Percentiles rank a stretch among this genome's conserved stretches.
phyloP scores from a whole-genome alignment of 2,329 filamentous ascomycete species.

The Stylonectria norvegica region DNA sequence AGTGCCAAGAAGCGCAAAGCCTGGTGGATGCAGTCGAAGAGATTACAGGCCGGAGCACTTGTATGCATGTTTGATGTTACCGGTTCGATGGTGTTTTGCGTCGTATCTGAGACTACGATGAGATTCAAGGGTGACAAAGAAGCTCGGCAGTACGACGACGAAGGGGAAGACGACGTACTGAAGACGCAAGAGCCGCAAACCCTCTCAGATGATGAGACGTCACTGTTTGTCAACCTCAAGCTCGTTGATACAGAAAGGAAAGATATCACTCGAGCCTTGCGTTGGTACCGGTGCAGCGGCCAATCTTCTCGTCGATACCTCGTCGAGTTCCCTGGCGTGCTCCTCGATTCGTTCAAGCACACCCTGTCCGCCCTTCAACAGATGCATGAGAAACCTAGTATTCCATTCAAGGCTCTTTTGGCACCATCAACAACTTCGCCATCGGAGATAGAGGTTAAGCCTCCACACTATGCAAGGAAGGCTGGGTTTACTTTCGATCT shows the following conservation, averaged over 20 bases:
- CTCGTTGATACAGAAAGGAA: too few relatives aligned
- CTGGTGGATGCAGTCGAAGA: conserved; percentile 50
- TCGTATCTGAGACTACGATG: conserved; percentile 30
- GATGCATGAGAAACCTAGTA: conserved; percentile 40
- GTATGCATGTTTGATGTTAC: conserved; percentile 45
- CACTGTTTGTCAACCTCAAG: conserved; percentile 27
- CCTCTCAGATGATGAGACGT: conserved; percentile 30
- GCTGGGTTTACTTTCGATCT: conserved; percentile 50
- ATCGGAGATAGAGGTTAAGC: too few relatives aligned
- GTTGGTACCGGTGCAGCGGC: too few relatives aligned
- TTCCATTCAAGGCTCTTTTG: conserved; percentile 50
- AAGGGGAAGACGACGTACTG: conserved; percentile 14
- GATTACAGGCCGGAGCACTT: conserved; percentile 47
- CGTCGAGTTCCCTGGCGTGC: conserved; percentile 60
- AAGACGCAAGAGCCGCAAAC: conserved; percentile 19
- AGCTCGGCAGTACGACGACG: conserved; percentile 19
- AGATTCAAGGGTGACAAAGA: conserved; percentile 13
- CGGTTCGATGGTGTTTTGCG: conserved; percentile 39
- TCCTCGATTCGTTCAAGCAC: conserved; percentile 56
- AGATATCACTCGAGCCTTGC: conserved; percentile 25
- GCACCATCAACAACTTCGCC: too few relatives aligned
- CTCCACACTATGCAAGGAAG: conserved; percentile 49
- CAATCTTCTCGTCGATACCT: conserved; percentile 31
- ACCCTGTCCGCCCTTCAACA: conserved; percentile 54
- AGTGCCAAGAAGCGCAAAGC: conserved; percentile 33